A percentile compares a stretch with the other conserved stretches of the same genome.
Conservation (phyloP, 192 early-diverging fungal species). For the Neocallimastix lanati region DNA sequence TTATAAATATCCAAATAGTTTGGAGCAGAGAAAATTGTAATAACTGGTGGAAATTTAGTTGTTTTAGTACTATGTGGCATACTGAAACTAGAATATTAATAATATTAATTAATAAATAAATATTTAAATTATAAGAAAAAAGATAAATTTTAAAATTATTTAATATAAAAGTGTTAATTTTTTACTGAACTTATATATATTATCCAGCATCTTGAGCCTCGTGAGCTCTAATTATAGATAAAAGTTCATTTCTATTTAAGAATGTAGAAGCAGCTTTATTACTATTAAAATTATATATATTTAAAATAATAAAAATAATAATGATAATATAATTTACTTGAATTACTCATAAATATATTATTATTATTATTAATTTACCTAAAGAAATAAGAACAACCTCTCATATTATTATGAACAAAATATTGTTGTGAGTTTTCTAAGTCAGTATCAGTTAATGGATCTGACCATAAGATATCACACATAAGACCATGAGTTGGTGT, state of each 20-base stretch:
- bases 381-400: slow-evolving; percentile 92
- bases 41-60: slow-evolving; percentile 88
- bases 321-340: no score
- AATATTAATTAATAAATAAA: no score
- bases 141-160: no score
- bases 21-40: slow-evolving; percentile 94
- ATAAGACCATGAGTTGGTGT: slow-evolving; percentile 85
- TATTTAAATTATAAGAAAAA: no score
- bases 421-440: slow-evolving; percentile 69
- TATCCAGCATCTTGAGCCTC: slow-evolving; percentile 92
- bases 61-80: slow-evolving; percentile 33
- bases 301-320: no score
- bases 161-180: no score
- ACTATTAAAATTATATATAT: no score
- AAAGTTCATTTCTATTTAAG: slow-evolving; percentile 78
- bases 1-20: slow-evolving; percentile 97
- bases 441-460: slow-evolving; percentile 91
- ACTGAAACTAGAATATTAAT: neutral
- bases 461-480: slow-evolving; percentile 78
- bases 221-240: slow-evolving; percentile 92
- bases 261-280: slow-evolving; percentile 85
- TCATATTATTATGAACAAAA: slow-evolving; percentile 80
- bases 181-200: no score
- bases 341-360: neutral
- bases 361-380: no score